A percentile compares a stretch with the other conserved stretches of the same genome.
Evolutionary conservation across 2,329 filamentous ascomycete species (phyloP).

Genomic region (Dichotomopilus funicola): DNA sequence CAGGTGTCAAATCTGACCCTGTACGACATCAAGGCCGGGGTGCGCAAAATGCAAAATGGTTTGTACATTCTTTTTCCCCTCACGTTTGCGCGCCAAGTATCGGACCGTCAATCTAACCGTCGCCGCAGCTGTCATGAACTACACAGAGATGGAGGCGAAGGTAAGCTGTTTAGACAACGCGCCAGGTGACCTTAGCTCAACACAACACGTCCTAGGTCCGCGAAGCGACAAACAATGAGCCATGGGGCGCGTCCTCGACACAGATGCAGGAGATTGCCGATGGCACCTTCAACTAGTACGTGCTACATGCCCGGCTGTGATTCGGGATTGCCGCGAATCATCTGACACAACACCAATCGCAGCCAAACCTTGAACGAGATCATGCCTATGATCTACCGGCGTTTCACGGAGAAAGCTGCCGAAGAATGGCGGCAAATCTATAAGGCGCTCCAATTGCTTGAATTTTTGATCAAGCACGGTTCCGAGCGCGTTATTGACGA

Average conservation of each 20-base stretch:
- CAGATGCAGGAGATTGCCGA: conserved; percentile 98
- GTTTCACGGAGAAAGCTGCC: conserved; percentile 95
- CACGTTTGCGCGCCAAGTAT: neutral
- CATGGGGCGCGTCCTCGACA: conserved; percentile 81
- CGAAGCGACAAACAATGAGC: conserved; percentile 98
- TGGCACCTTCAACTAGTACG: conserved; percentile 96
- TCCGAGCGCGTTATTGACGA: conserved; percentile 97
- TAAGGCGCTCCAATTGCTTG: conserved; percentile 92
- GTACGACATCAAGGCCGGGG: conserved; percentile 91
- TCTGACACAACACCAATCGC: conserved; percentile 6
- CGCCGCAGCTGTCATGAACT: conserved; percentile 83
- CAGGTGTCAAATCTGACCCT: conserved; percentile 86
- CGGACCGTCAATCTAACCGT: neutral
- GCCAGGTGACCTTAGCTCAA: conserved; percentile 2
- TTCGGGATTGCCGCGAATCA: neutral
- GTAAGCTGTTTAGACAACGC: conserved; percentile 28
- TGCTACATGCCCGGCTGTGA: conserved; percentile 16
- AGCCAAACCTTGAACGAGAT: conserved; percentile 98
- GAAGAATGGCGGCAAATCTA: conserved; percentile 99
- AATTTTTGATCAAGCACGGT: conserved; percentile 93
- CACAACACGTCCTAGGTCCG: conserved; percentile 56
- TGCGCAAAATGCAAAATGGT: conserved; percentile 98
- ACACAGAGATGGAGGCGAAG: conserved; percentile 84
- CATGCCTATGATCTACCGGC: conserved; percentile 99
- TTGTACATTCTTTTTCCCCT: conserved; percentile 25